Conservation (phyloP, 805 yeast species). For the Dipodascopsis uninucleata region DNA sequence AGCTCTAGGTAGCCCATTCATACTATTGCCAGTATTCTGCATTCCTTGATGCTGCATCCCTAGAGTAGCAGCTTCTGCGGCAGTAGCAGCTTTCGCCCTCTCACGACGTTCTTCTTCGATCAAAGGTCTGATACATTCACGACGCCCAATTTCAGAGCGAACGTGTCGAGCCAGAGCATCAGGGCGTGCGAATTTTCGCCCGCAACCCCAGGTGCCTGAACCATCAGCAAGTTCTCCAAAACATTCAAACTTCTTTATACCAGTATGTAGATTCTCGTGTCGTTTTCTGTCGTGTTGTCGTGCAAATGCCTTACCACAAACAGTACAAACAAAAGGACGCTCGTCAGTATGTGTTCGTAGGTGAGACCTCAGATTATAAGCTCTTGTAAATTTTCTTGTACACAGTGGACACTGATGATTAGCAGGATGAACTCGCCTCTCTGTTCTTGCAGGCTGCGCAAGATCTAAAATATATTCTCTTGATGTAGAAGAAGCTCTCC, state of each 20-base stretch:
- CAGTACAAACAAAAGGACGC: constrained; percentile 62
- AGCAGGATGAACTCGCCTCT: constrained; percentile 62
- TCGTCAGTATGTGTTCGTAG: constrained; percentile 79
- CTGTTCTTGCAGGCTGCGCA: constrained; percentile 54
- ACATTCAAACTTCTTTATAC: constrained; percentile 66
- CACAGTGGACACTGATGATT: constrained; percentile 76
- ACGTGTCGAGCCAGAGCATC: constrained; percentile 77
- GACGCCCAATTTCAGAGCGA: constrained; percentile 71
- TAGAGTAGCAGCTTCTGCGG: too few species aligned
- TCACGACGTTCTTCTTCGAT: constrained; percentile 49
- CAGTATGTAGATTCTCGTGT: constrained; percentile 72
- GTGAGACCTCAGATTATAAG: constrained; percentile 89
- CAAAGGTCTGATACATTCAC: constrained; percentile 61
- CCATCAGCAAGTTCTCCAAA: constrained; percentile 58
- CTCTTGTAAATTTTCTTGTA: constrained; percentile 83
- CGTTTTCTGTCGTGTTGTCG: constrained; percentile 73
- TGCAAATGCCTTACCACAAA: constrained; percentile 67
- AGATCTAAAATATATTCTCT: constrained; percentile 62
- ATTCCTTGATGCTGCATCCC: too few species aligned
- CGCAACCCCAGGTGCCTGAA: constrained; percentile 67
- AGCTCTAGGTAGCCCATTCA: too few species aligned
- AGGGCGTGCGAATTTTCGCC: constrained; percentile 67
- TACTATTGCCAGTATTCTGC: too few species aligned
- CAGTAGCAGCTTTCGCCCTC: constrained; percentile 9
- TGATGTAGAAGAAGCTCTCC: constrained; percentile 6